Evolutionary conservation across 139 green algal species (phyloP).

Genomic region (Chlamydomonas sp.): DNA sequence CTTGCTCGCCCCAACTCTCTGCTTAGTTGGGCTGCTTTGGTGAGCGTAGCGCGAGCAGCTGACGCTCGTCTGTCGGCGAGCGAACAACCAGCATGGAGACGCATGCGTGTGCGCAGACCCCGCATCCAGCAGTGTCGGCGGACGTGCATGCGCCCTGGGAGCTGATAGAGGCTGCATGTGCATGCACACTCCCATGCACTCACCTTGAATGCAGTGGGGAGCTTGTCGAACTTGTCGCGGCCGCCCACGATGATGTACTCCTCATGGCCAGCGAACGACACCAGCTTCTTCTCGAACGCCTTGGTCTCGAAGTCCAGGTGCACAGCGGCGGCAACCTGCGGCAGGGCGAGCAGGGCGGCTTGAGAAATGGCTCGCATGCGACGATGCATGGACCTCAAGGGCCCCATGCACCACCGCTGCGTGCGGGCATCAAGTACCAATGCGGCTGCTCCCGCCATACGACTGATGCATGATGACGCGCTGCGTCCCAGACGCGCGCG

Average conservation of each 20-base stretch:
- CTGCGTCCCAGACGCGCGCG: neutral
- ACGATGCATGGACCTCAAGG: neutral
- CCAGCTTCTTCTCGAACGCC: slow-evolving; percentile 66
- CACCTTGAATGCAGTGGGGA: slow-evolving; percentile 83
- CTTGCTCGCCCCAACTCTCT: too few species aligned
- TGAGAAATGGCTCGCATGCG: neutral
- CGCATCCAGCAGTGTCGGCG: too few species aligned
- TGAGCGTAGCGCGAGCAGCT: too few species aligned
- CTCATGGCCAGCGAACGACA: slow-evolving; percentile 57
- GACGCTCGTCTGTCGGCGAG: too few species aligned
- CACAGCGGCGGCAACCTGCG: slow-evolving; percentile 27
- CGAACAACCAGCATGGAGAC: too few species aligned
- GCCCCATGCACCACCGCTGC: neutral
- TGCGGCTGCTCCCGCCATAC: neutral
- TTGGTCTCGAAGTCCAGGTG: slow-evolving; percentile 42
- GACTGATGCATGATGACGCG: neutral
- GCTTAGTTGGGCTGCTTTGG: too few species aligned
- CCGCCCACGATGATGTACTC: slow-evolving; percentile 94
- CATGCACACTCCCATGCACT: too few species aligned
- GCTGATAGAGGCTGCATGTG: slow-evolving; percentile 70
- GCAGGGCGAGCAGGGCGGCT: neutral
- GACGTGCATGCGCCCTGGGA: too few species aligned
- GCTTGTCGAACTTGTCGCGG: slow-evolving; percentile 80
- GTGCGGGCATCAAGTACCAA: neutral
- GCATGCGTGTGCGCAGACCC: too few species aligned